phyloP scores from a whole-genome alignment of 805 yeast genomes.

The Saturnispora zaruensis region DNA sequence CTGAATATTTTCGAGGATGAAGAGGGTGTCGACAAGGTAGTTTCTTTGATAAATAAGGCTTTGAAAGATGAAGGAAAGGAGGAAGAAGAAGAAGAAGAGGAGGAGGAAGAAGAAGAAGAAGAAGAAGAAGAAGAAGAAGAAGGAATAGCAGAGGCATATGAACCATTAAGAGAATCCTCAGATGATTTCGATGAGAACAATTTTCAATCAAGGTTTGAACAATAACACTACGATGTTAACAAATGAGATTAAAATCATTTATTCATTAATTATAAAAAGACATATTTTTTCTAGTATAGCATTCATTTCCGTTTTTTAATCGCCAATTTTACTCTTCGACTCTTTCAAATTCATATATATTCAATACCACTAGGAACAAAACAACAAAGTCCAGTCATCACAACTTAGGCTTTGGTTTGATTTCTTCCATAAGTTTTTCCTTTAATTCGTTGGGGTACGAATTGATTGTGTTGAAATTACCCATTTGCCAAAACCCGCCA shows the following conservation, averaged over 20 bases:
- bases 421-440: slow-evolving; percentile 19
- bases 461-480: slow-evolving; percentile 30
- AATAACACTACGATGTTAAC: background rate
- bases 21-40: slow-evolving; percentile 29
- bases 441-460: slow-evolving; percentile 37
- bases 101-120: background rate
- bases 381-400: slow-evolving; percentile 6
- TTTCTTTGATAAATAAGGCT: slow-evolving; percentile 6
- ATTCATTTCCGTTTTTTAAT: background rate
- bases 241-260: background rate
- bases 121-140: background rate
- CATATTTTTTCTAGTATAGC: background rate
- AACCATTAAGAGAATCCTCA: slow-evolving; percentile 4
- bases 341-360: background rate
- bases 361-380: background rate
- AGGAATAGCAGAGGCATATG: background rate
- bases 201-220: slow-evolving; percentile 6
- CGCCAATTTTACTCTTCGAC: background rate
- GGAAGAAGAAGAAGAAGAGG: background rate
- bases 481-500: slow-evolving; percentile 86
- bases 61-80: background rate
- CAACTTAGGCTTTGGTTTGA: slow-evolving; percentile 18
- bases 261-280: background rate
- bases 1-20: slow-evolving; percentile 33
- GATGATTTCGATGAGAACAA: background rate